phyloP scores from a whole-genome alignment of 2,329 filamentous ascomycete species.

The Clarireedia monteithiana region DNA sequence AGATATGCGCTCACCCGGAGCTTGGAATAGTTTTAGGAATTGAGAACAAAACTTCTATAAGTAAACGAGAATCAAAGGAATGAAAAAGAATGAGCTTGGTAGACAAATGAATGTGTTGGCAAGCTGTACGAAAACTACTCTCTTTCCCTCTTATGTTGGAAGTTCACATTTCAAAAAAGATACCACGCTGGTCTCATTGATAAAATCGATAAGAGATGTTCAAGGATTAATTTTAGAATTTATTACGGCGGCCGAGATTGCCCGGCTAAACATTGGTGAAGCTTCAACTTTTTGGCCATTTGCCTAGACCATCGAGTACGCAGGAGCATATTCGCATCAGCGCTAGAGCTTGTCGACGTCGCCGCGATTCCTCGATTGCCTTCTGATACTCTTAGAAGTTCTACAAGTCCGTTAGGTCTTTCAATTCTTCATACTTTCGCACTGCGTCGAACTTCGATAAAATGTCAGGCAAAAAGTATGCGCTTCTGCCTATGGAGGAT shows the following conservation, averaged over 20 bases:
- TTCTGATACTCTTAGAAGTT: no score
- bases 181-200: slow-evolving; percentile 12
- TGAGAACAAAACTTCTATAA: neutral
- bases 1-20: slow-evolving; percentile 14
- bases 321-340: neutral
- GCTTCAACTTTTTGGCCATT: neutral
- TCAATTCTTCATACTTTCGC: neutral
- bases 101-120: slow-evolving; percentile 1
- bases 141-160: neutral
- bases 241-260: neutral
- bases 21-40: neutral
- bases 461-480: slow-evolving; percentile 51
- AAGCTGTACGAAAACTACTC: neutral
- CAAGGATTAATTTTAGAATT: neutral
- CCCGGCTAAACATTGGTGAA: neutral
- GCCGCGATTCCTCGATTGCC: no score
- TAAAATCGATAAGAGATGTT: neutral
- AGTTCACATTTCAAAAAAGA: slow-evolving; percentile 5
- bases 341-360: no score
- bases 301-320: neutral
- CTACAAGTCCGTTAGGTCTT: neutral
- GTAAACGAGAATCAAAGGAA: neutral
- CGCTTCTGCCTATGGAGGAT: slow-evolving; percentile 60
- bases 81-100: neutral
- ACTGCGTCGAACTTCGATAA: neutral